Evolutionary conservation across 2,329 filamentous ascomycete genomes (phyloP).

Genomic region (Xylaria sp.): DNA sequence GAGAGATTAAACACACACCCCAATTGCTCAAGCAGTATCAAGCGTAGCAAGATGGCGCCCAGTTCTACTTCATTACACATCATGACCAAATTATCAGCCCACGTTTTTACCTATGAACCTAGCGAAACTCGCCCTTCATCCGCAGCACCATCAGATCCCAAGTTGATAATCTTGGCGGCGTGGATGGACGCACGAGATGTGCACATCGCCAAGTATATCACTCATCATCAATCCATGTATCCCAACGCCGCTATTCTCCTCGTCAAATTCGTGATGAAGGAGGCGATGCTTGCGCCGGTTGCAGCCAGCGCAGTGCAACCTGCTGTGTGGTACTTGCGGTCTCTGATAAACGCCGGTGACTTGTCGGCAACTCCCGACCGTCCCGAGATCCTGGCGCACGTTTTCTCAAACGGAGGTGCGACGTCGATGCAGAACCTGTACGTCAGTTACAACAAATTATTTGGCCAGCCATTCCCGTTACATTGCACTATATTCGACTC

Average conservation of each 20-base stretch:
- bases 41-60: slow-evolving; percentile 25
- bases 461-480: slow-evolving; percentile 51
- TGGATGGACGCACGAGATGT: slow-evolving; percentile 64
- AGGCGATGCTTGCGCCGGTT: slow-evolving; percentile 50
- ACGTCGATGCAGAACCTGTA: slow-evolving; percentile 55
- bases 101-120: slow-evolving; percentile 47
- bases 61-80: slow-evolving; percentile 39
- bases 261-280: slow-evolving; percentile 54
- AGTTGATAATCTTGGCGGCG: slow-evolving; percentile 58
- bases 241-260: slow-evolving; percentile 60
- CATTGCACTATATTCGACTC: slow-evolving; percentile 61
- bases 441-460: slow-evolving; percentile 47
- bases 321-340: slow-evolving; percentile 54
- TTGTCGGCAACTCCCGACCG: slow-evolving; percentile 38
- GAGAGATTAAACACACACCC: not conserved
- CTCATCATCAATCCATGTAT: slow-evolving; percentile 57
- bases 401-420: slow-evolving; percentile 65
- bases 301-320: slow-evolving; percentile 52
- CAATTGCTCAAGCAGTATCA: not conserved
- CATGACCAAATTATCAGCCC: slow-evolving; percentile 46
- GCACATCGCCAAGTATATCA: slow-evolving; percentile 64
- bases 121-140: slow-evolving; percentile 30
- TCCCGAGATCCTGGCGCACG: slow-evolving; percentile 57
- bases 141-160: slow-evolving; percentile 49
- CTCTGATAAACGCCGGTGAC: slow-evolving; percentile 43